Percentiles rank a stretch among this genome's conserved stretches.
Conservation (phyloP, 495 filamentous ascomycete species). For the Lasiosphaeria hispida region DNA sequence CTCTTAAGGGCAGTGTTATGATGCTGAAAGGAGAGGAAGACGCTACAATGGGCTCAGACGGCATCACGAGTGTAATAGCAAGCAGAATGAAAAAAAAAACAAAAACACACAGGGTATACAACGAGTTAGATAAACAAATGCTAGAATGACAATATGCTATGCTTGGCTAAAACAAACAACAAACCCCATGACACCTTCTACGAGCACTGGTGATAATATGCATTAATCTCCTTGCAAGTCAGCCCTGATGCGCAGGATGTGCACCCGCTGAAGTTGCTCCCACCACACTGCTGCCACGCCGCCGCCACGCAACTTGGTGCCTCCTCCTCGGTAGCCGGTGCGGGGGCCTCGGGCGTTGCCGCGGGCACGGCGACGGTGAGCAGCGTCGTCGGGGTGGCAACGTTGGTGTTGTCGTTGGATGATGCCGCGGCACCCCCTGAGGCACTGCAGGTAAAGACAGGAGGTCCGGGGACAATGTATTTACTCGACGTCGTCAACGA, state of each 20-base stretch:
- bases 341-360: slow-evolving; percentile 9
- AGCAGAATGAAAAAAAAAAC: too few species aligned
- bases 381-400: slow-evolving; percentile 29
- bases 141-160: too few species aligned
- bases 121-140: too few species aligned
- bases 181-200: neutral
- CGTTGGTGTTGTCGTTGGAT: slow-evolving; percentile 24
- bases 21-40: too few species aligned
- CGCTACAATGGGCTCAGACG: too few species aligned
- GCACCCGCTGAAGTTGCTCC: slow-evolving; percentile 46
- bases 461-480: slow-evolving; percentile 37
- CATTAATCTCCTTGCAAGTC: slow-evolving; percentile 42
- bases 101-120: too few species aligned
- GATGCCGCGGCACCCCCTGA: slow-evolving; percentile 17
- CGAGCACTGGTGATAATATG: slow-evolving; percentile 46
- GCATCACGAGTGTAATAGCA: too few species aligned
- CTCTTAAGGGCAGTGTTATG: too few species aligned
- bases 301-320: slow-evolving; percentile 27
- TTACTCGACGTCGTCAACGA: slow-evolving; percentile 27
- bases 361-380: slow-evolving; percentile 10
- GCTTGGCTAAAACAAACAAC: too few species aligned
- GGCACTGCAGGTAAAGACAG: slow-evolving; percentile 31
- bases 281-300: slow-evolving; percentile 52
- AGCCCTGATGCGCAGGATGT: slow-evolving; percentile 42
- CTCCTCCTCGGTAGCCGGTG: neutral